phyloP scores from a whole-genome alignment of 2,329 filamentous ascomycete species.

The Boeremia exigua region DNA sequence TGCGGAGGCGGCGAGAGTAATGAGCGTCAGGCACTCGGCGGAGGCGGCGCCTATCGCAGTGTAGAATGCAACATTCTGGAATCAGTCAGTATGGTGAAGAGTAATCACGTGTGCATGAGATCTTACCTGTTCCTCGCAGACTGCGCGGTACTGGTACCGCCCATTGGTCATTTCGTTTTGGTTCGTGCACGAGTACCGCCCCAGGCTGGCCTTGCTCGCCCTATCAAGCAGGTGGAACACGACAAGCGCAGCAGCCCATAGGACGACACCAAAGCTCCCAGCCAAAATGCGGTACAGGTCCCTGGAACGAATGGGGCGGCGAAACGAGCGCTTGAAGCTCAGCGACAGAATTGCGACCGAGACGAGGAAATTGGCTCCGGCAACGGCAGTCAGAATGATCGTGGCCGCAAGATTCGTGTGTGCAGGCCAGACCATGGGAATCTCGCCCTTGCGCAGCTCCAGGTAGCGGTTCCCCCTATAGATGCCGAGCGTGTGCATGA shows the following conservation, averaged over 20 bases:
- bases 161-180: slow-evolving; percentile 44
- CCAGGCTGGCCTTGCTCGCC: slow-evolving; percentile 46
- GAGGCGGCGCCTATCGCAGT: slow-evolving; percentile 42
- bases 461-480: slow-evolving; percentile 44
- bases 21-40: slow-evolving; percentile 40
- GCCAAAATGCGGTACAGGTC: slow-evolving; percentile 44
- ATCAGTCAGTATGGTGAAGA: slow-evolving; percentile 22
- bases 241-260: slow-evolving; percentile 42
- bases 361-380: slow-evolving; percentile 42
- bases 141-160: slow-evolving; percentile 45
- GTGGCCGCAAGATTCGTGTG: slow-evolving; percentile 46
- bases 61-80: slow-evolving; percentile 45
- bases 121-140: slow-evolving; percentile 47
- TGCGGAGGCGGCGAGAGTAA: slow-evolving; percentile 42
- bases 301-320: slow-evolving; percentile 42
- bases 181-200: slow-evolving; percentile 45
- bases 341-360: slow-evolving; percentile 42
- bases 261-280: slow-evolving; percentile 42
- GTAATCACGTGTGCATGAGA: no score
- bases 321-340: slow-evolving; percentile 43
- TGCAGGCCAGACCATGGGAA: slow-evolving; percentile 48
- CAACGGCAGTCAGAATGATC: slow-evolving; percentile 43
- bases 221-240: slow-evolving; percentile 44
- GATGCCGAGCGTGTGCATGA: slow-evolving; percentile 46
- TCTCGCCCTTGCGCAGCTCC: slow-evolving; percentile 45